Evolutionary conservation across 163 green algal genomes (phyloP), one percentile per base, ranked within the genome.

Genomic region (Coccomyxa subellipsoidea): DNA sequence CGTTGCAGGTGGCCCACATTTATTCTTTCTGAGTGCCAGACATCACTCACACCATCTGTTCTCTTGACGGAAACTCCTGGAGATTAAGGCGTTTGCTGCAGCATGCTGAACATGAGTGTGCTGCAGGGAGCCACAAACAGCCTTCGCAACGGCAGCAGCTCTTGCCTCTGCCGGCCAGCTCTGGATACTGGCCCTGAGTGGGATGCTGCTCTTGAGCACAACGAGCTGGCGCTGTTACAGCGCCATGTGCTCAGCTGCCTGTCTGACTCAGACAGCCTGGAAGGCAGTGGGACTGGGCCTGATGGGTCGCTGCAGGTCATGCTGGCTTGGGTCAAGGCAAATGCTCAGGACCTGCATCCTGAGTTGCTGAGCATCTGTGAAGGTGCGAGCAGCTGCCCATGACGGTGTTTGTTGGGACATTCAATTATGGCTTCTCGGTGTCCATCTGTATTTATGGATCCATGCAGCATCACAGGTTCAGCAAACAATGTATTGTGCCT

Each of bases 191-290:
- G 29, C 29, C 66, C 66, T 18, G 4, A 35, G 29, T 73, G 66
- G 66, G 66, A 73, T 18, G 66, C 66, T 18, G 66, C 66, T 34
- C 66, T 73, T 34, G 66, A 34, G 32, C 66, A 23, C 66, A 73
- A 73, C 66, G 66, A 73, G 66, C 66, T 73, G 10, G 66, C 66
- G 66, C 66, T 73, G 66, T 23, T 73, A 23, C 66, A 73, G 66
- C 66, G 27, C 66, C 66, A 73, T n/a, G 18, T 73, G 18, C 66
- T 73, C 21, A 9, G 27, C 18, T 12, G 29, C 29, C 66, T 73
- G 66, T 35, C 29, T 6, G 66, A 23, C 18, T 23, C 66, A 5
- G 1, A 18, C 0, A 18, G 23, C 47, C 21, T 59, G 47, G 15
- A 59, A 18, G 47, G 23, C 47, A 59, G 47, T 8, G 47, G 47